A percentile compares a stretch with the other conserved stretches of the same genome.
These are phyloP conservation scores for Aspergillus hortae DNA, from an alignment of 2,329 filamentous ascomycete species.

Conservation along the genomic window DNA sequence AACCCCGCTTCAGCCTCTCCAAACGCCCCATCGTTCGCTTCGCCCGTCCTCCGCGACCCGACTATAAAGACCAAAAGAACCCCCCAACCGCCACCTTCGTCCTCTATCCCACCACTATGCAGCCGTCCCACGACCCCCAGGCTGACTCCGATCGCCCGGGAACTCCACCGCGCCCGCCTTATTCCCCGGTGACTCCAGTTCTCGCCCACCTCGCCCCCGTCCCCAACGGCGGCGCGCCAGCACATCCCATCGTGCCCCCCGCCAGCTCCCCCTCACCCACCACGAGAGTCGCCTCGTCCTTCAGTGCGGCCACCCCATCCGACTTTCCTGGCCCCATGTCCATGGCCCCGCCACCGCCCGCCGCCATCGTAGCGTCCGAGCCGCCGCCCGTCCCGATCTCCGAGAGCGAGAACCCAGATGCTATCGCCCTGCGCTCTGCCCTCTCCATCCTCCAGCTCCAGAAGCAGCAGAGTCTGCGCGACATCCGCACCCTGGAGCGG, in stretches of 20 bases:
- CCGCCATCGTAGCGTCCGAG: constrained; percentile 30
- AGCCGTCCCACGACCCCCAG: constrained; percentile 18
- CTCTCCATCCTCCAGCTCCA: constrained; percentile 87
- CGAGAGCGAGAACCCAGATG: constrained; percentile 69
- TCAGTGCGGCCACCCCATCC: background rate
- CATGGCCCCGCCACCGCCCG: background rate
- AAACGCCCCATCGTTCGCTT: background rate
- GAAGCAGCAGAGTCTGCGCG: constrained; percentile 69
- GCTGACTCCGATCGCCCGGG: constrained; percentile 24
- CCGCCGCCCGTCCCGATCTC: constrained; percentile 44
- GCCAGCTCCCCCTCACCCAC: constrained; percentile 27
- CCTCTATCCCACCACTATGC: constrained; percentile 16
- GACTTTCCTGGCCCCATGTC: background rate
- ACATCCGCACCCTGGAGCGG: constrained; percentile 67
- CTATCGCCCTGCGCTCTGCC: constrained; percentile 78
- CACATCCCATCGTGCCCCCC: constrained; percentile 31
- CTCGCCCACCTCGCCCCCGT: constrained; percentile 34
- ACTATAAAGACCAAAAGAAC: too few relatives aligned
- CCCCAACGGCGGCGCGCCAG: constrained; percentile 10
- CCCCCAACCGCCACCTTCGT: background rate
- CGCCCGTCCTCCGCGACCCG: background rate
- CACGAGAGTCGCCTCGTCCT: constrained; percentile 7
- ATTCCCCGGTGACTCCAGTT: constrained; percentile 47
- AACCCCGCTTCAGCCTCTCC: background rate
- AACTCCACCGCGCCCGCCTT: constrained; percentile 43